Conservation (phyloP, 345 rosid species). For the Eucalyptus leucophloia region DNA sequence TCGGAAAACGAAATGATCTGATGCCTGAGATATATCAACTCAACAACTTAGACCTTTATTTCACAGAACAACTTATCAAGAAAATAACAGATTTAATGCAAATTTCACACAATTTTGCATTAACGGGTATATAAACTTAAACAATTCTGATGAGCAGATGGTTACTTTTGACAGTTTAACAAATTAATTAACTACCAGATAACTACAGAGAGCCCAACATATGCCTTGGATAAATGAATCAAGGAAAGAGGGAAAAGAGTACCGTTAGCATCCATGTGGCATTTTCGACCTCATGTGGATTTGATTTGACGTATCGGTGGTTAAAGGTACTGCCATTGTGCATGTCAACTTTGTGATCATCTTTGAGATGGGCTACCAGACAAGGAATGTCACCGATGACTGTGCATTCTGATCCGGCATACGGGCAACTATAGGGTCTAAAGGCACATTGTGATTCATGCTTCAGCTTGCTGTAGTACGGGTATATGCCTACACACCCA, state of each 20-base stretch:
- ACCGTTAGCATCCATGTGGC: slow-evolving; percentile 91
- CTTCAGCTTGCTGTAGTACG: slow-evolving; percentile 76
- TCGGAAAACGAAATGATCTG: neutral
- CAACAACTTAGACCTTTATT: neutral
- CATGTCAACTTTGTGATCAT: slow-evolving; percentile 85
- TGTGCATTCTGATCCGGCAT: slow-evolving; percentile 74
- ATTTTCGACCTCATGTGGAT: slow-evolving; percentile 76
- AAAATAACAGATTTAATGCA: neutral
- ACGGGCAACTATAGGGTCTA: slow-evolving; percentile 74
- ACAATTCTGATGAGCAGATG: neutral
- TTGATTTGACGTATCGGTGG: slow-evolving; percentile 75
- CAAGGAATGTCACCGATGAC: slow-evolving; percentile 66
- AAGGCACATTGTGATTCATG: slow-evolving; percentile 58
- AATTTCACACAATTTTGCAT: neutral
- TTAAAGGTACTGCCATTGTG: slow-evolving; percentile 78
- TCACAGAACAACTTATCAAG: neutral
- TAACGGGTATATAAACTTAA: neutral
- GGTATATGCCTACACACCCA: slow-evolving; percentile 67
- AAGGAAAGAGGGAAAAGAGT: neutral
- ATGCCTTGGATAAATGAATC: neutral
- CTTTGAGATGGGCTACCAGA: slow-evolving; percentile 65
- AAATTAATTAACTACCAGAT: neutral
- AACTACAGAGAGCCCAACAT: neutral
- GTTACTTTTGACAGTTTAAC: neutral
- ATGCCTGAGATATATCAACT: neutral